Base-by-base conservation (phyloP, 768 basidiomycete species). In the Tricholoma saponaceum region DNA sequence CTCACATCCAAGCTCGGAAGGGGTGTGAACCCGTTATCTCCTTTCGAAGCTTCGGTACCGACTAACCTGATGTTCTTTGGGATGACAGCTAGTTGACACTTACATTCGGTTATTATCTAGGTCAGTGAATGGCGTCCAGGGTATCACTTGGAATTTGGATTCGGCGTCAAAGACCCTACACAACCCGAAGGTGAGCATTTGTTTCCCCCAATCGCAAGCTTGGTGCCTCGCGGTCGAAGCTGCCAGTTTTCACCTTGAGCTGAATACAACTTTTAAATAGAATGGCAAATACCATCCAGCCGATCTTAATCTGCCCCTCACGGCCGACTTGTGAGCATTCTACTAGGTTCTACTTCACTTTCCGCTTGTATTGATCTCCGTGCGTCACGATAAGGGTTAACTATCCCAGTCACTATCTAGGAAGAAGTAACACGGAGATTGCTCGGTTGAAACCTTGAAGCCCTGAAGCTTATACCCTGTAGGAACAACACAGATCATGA, bases 111-210 rank as follows among this genome's bases (percentile, higher is more conserved):
- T 62, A 59, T 60, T 56, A 44, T 46, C 32, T 55, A 83, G 82
- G 60, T 56, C 79, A 60, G 79, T 79, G 16, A 83, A 83, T 64
- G 80, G 79, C 56, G 68, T 83, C n/a, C 81, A 82, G 67, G 83
- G 83, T 25, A 79, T 85, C 44, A 85, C 85, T 28, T 86, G 83
- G 83, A 70, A 56, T 73, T 85, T n/a, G 84, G 77, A 3, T 84
- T 83, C 64, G 84, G 84, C 3, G 71, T 85, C 35, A 69, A 80
- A 49, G 69, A 83, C 60, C 73, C 80, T 5, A 63, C 68, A 14
- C 69, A 79, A 67, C 84, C 84, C 3, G 85, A 85, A 76, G 83
- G 83, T 83, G 59, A 41, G 72, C 57, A 37, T 60, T 35, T 22
- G 33, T 51, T 25, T 10, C 59, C 22, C 60, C 18, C 16, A 52